A percentile compares a stretch with the other conserved stretches of the same genome.
These are phyloP conservation scores for Blastosporella zonata DNA, from an alignment of 1,284 basidiomycete genomes.

Conservation along the genomic window DNA sequence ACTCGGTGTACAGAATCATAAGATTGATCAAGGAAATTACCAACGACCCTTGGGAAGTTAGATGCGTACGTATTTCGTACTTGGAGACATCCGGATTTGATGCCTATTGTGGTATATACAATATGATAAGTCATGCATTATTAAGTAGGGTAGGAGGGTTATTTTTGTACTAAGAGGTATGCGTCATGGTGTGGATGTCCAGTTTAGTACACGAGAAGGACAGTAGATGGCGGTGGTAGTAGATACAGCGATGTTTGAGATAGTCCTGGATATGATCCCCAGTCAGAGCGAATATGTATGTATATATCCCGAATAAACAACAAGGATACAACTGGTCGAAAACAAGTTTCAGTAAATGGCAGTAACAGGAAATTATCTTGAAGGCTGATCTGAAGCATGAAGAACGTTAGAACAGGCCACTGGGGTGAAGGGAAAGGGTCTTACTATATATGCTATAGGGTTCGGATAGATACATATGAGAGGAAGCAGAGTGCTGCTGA, in stretches of 20 bases:
- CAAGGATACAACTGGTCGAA: slow-evolving; percentile 12
- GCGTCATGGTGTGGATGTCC: slow-evolving; percentile 3
- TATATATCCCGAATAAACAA: slow-evolving; percentile 9
- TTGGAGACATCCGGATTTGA: no score
- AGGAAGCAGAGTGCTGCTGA: slow-evolving; percentile 17
- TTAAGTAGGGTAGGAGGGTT: neutral
- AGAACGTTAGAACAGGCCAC: neutral
- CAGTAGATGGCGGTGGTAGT: neutral
- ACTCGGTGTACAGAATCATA: no score
- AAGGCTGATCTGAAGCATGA: slow-evolving; percentile 9
- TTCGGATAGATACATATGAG: slow-evolving; percentile 35
- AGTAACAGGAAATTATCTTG: slow-evolving; percentile 11
- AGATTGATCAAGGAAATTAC: no score
- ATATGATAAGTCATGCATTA: neutral
- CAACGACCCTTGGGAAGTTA: no score
- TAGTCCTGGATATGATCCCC: neutral
- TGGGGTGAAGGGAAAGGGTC: neutral
- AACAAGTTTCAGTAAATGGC: slow-evolving; percentile 4
- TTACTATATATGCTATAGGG: slow-evolving; percentile 38
- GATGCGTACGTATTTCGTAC: no score
- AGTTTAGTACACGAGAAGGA: slow-evolving; percentile 4
- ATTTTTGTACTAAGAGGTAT: slow-evolving; percentile 5
- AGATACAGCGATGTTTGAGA: slow-evolving; percentile 6
- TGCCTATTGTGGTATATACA: no score
- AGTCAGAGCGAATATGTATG: slow-evolving; percentile 2